Conservation (phyloP, 192 early-diverging fungal genomes). For the Linnemannia zychae region DNA sequence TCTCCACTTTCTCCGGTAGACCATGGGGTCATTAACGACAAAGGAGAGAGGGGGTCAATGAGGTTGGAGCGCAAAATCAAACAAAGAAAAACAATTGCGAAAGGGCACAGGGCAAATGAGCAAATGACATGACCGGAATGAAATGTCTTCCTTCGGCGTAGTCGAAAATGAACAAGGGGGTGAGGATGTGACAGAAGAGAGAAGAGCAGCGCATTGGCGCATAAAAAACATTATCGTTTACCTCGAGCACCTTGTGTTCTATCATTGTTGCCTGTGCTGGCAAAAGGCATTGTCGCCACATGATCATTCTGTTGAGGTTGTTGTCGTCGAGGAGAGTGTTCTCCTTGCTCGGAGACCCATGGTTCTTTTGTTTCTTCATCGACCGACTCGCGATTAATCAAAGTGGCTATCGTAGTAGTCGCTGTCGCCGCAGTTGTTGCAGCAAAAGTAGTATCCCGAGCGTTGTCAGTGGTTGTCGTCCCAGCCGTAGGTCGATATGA, state of each 20-base stretch:
- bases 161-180: background rate
- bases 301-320: background rate
- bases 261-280: background rate
- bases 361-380: background rate
- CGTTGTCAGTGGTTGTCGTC: background rate
- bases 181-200: background rate
- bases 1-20: background rate
- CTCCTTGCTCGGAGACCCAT: background rate
- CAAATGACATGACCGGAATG: conserved; percentile 5
- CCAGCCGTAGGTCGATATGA: background rate
- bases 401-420: background rate
- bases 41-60: background rate
- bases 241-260: background rate
- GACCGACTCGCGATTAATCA: background rate
- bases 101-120: background rate
- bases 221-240: background rate
- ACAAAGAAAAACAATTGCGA: background rate
- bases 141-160: background rate
- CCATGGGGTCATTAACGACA: background rate
- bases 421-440: background rate
- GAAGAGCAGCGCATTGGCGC: background rate
- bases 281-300: background rate
- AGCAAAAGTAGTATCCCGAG: background rate
- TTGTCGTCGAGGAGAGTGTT: background rate
- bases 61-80: background rate